Conservation (phyloP, 2,329 filamentous ascomycete genomes). For the Zalaria sp. region DNA sequence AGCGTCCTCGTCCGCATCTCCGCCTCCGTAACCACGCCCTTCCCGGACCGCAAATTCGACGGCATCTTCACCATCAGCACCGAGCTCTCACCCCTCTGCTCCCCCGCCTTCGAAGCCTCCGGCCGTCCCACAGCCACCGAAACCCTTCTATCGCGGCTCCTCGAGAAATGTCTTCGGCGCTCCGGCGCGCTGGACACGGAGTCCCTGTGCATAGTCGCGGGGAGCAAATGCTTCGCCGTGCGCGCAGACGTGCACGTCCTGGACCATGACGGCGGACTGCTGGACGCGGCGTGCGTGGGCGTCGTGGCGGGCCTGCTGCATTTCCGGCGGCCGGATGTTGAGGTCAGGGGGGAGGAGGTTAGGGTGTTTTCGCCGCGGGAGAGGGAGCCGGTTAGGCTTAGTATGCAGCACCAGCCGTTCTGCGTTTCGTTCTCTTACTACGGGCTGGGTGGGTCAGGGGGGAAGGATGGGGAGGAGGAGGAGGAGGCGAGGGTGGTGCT, state of each 20-base stretch:
- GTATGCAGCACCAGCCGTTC: slow-evolving; percentile 82
- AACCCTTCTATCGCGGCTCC: slow-evolving; percentile 68
- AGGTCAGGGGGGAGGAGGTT: slow-evolving; percentile 69
- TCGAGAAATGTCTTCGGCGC: slow-evolving; percentile 88
- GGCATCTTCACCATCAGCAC: slow-evolving; percentile 87
- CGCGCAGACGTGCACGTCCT: slow-evolving; percentile 86
- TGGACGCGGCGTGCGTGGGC: slow-evolving; percentile 75
- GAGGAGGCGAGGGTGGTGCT: slow-evolving; percentile 53
- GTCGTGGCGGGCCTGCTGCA: slow-evolving; percentile 80
- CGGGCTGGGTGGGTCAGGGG: slow-evolving; percentile 57
- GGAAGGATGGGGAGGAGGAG: slow-evolving; percentile 63
- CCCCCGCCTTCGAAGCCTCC: slow-evolving; percentile 64
- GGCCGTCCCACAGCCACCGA: slow-evolving; percentile 63
- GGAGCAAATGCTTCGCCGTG: slow-evolving; percentile 80
- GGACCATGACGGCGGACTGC: slow-evolving; percentile 77
- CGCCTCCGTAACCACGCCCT: slow-evolving; percentile 75
- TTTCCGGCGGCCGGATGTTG: slow-evolving; percentile 81
- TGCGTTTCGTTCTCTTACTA: slow-evolving; percentile 86
- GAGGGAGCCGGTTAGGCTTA: slow-evolving; percentile 77
- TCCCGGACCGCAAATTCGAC: slow-evolving; percentile 81
- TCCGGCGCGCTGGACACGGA: slow-evolving; percentile 90
- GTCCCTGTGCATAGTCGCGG: slow-evolving; percentile 84
- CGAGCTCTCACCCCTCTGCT: slow-evolving; percentile 84
- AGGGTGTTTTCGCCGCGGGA: slow-evolving; percentile 76
- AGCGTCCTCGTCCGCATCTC: slow-evolving; percentile 78